Evolutionary conservation across 495 filamentous ascomycete species (phyloP), one percentile per base, ranked within the genome.

Genomic region (Penicillium pulvis): DNA sequence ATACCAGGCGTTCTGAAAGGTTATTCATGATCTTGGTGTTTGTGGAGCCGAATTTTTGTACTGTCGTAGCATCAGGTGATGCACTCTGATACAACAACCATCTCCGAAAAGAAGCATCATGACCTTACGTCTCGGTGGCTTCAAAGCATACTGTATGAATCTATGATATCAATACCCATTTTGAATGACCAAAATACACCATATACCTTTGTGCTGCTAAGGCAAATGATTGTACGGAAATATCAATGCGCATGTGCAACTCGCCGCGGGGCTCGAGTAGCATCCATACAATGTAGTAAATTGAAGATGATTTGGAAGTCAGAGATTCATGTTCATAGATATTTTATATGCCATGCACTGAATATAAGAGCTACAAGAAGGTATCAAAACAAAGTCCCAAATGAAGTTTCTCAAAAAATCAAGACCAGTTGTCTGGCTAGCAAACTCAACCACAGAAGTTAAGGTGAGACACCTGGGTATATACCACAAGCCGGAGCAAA

Each of bases 381-480:
- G 35, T 35, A 35, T 48, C 28, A 50, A 58, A 52, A 24, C 35
- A 39, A 51, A 49, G 39, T 11, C 14, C 39, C 39, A 41, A n/a
- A 17, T 16, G 16, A 6, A n/a, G 14, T 2, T n/a, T 58, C 35
- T 7, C 33, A 53, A 48, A 53, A 31, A 42, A 26, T 51, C 9
- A 45, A 26, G 55, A 39, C 20, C 20, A 23, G 39, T 47, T 39
- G 49, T 61, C 53, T 58, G 56, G 62, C 50, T 55, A 58, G 59
- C 56, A 59, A 62, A 65, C 43, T 47, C 56, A 54, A 63, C 36
- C 46, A 56, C 52, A 68, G 47, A 51, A 45, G 39, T 35, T 54
- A 57, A 62, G 57, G 49, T 48, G 51, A 48, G 45, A 59, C 31
- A 61, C 47, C 57, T 55, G 66, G 66, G 66, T 68, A 68, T 67